phyloP scores from a whole-genome alignment of 2,329 filamentous ascomycete species.

The Fusarium nematophilum region DNA sequence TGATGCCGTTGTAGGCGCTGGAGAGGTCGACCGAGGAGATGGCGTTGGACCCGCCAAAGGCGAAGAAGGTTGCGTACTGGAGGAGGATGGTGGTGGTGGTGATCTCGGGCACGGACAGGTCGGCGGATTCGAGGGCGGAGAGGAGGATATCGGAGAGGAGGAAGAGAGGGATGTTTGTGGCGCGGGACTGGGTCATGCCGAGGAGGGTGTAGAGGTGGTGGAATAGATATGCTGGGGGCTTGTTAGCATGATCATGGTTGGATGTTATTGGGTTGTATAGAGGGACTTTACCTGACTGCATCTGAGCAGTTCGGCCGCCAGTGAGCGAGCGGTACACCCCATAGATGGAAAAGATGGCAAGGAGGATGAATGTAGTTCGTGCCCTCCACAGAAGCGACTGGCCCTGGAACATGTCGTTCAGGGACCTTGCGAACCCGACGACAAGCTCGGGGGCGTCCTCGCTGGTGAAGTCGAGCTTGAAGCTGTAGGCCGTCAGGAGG shows the following conservation, averaged over 20 bases:
- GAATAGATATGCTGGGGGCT: conserved; percentile 56
- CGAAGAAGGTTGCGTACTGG: conserved; percentile 88
- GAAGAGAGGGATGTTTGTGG: conserved; percentile 87
- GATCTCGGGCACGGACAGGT: conserved; percentile 67
- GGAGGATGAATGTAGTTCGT: conserved; percentile 61
- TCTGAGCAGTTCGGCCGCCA: conserved; percentile 39
- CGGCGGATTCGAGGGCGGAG: conserved; percentile 58
- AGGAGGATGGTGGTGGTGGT: conserved; percentile 79
- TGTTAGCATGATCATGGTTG: conserved; percentile 13
- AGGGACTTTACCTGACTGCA: conserved; percentile 45
- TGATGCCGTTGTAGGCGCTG: conserved; percentile 93
- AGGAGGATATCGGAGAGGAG: conserved; percentile 75
- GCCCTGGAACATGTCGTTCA: conserved; percentile 56
- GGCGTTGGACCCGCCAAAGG: conserved; percentile 89
- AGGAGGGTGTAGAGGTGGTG: conserved; percentile 82
- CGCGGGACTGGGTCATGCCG: conserved; percentile 86
- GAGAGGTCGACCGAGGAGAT: conserved; percentile 96
- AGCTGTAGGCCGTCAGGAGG: conserved; percentile 72
- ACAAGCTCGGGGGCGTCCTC: conserved; percentile 90
- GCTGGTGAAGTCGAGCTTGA: conserved; percentile 90
- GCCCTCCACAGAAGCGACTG: conserved; percentile 61
- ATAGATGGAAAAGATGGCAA: conserved; percentile 53
- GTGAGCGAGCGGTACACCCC: conserved; percentile 54
- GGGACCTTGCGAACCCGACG: conserved; percentile 54
- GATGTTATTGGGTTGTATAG: background rate